Conservation (phyloP, 2,329 filamentous ascomycete genomes). For the Aspergillus novoparasiticus region DNA sequence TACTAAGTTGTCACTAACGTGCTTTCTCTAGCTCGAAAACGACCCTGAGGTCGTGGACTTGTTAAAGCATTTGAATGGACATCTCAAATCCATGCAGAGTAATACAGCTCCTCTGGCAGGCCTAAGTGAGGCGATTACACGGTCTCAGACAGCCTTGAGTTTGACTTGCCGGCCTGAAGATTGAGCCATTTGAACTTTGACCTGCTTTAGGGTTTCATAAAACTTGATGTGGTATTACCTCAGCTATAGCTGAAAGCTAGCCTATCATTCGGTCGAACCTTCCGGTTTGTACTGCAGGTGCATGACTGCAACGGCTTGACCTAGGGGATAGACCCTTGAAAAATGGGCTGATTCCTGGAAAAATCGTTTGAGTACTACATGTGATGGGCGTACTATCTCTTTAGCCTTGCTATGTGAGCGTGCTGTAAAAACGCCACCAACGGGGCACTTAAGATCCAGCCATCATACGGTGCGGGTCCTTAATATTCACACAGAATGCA, state of each 20-base stretch:
- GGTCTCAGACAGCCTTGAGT: conserved; percentile 40
- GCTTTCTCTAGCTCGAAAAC: conserved; percentile 33
- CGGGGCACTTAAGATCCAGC: neutral
- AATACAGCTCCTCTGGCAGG: conserved; percentile 42
- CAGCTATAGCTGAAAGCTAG: neutral
- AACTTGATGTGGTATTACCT: neutral
- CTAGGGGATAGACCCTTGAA: neutral
- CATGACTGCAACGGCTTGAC: neutral
- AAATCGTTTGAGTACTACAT: neutral
- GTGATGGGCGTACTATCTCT: neutral
- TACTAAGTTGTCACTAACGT: conserved; percentile 15
- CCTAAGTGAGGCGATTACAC: conserved; percentile 40
- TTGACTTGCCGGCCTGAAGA: conserved; percentile 34
- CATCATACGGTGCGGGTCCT: neutral
- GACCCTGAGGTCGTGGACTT: conserved; percentile 41
- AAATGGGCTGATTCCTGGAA: neutral
- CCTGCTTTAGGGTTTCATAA: too few species aligned
- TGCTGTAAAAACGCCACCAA: neutral
- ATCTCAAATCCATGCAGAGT: conserved; percentile 48
- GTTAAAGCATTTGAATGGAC: conserved; percentile 44
- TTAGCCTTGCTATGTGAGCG: neutral
- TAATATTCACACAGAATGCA: neutral
- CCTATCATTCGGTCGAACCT: neutral
- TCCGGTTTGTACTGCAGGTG: neutral
- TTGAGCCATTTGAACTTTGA: conserved; percentile 23